Evolutionary conservation across 257 asterid genomes (phyloP).

Genomic region (Salvia miltiorrhiza): DNA sequence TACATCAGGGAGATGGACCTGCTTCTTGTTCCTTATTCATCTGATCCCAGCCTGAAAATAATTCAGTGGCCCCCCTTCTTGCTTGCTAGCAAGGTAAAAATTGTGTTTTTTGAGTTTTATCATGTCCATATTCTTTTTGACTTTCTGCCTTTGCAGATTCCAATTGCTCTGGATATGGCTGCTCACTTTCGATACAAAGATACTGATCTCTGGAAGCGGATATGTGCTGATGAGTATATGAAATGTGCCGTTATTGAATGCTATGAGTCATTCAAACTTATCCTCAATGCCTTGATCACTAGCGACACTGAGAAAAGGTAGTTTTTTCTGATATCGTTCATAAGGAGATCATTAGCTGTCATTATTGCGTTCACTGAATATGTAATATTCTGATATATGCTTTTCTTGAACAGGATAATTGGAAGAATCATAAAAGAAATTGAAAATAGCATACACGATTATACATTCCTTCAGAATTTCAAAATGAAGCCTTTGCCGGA

Average conservation of each 20-base stretch:
- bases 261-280: slow-evolving; percentile 85
- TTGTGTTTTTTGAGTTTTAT: slow-evolving; percentile 16
- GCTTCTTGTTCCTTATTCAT: slow-evolving; percentile 93
- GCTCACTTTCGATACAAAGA: slow-evolving; percentile 87
- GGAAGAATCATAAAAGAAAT: slow-evolving; percentile 77
- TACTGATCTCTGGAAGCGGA: slow-evolving; percentile 93
- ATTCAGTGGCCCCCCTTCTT: slow-evolving; percentile 99
- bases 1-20: slow-evolving; percentile 98
- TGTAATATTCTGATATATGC: slow-evolving; percentile 24
- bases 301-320: slow-evolving; percentile 96
- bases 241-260: slow-evolving; percentile 95
- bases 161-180: slow-evolving; percentile 94
- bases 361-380: slow-evolving; percentile 1
- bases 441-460: slow-evolving; percentile 62
- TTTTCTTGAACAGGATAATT: slow-evolving; percentile 57
- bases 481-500: slow-evolving; percentile 75
- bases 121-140: slow-evolving; percentile 20
- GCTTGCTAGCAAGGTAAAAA: slow-evolving; percentile 90
- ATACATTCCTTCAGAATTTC: slow-evolving; percentile 73
- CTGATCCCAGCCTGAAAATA: slow-evolving; percentile 76
- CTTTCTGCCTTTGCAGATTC: slow-evolving; percentile 64
- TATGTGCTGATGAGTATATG: slow-evolving; percentile 86
- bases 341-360: slow-evolving; percentile 9
- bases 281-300: slow-evolving; percentile 64
- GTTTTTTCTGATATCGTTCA: slow-evolving; percentile 1